Conservation (phyloP, 2,329 filamentous ascomycete genomes). For the Metarhizium humberi region DNA sequence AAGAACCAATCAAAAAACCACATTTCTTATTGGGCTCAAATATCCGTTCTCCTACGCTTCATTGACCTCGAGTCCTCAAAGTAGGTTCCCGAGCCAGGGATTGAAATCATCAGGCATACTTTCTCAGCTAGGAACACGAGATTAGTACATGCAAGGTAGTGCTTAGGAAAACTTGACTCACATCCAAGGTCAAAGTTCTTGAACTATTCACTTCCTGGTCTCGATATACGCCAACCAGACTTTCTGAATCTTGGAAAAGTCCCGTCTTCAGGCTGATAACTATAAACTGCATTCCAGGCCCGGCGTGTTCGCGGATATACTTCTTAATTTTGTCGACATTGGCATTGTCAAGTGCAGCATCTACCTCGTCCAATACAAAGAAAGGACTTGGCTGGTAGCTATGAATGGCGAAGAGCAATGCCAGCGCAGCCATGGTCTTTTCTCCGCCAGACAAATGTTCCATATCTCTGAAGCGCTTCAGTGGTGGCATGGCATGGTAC, state of each 20-base stretch:
- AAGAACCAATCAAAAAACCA: neutral
- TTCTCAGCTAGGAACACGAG: neutral
- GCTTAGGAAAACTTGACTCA: conserved; percentile 42
- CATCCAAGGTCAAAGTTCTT: conserved; percentile 86
- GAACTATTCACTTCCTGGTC: conserved; percentile 92
- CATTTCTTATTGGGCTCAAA: no score
- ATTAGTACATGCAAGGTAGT: neutral
- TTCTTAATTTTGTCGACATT: conserved; percentile 95
- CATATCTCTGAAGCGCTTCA: conserved; percentile 99
- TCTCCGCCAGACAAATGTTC: conserved; percentile 95
- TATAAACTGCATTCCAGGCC: conserved; percentile 97
- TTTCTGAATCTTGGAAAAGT: conserved; percentile 93
- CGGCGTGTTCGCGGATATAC: conserved; percentile 89
- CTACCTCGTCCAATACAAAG: conserved; percentile 96
- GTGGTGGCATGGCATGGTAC: conserved; percentile 96
- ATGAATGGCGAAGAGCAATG: conserved; percentile 94
- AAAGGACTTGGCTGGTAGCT: conserved; percentile 93
- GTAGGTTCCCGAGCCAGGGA: neutral
- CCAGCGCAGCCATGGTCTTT: conserved; percentile 96
- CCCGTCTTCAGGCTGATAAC: conserved; percentile 95
- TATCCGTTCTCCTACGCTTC: no score
- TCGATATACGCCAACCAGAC: conserved; percentile 87
- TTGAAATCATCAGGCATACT: neutral
- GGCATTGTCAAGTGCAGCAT: conserved; percentile 94
- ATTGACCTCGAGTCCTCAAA: no score